These are phyloP conservation scores for Candida cerambycidarum DNA, from an alignment of 805 yeast species.

Conservation along the genomic window DNA sequence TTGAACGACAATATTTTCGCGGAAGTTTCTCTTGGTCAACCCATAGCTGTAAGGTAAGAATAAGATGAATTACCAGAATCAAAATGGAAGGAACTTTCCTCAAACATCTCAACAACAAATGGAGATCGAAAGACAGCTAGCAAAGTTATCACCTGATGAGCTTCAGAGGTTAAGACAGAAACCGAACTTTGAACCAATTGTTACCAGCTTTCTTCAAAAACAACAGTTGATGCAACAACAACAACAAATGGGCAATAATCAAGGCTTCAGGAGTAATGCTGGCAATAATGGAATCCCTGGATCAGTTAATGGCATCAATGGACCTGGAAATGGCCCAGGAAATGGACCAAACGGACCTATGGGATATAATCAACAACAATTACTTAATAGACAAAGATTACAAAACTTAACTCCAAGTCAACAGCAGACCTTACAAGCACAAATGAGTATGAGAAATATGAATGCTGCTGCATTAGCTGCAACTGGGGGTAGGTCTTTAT, in stretches of 20 bases:
- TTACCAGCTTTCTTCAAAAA: slow-evolving; percentile 41
- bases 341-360: not conserved
- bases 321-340: not conserved
- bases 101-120: slow-evolving; percentile 6
- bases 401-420: slow-evolving; percentile 7
- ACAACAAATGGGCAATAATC: slow-evolving; percentile 11
- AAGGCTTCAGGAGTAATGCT: slow-evolving; percentile 2
- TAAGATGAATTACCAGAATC: not conserved
- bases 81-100: slow-evolving; percentile 3
- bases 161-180: slow-evolving; percentile 42
- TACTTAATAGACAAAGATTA: slow-evolving; percentile 12
- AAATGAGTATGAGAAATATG: slow-evolving; percentile 11
- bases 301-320: not conserved
- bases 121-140: slow-evolving; percentile 20
- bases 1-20: too few species aligned
- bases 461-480: slow-evolving; percentile 12
- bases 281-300: too few species aligned
- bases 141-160: slow-evolving; percentile 41
- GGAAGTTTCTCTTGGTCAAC: not conserved
- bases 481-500: slow-evolving; percentile 5
- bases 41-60: too few species aligned
- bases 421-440: slow-evolving; percentile 11
- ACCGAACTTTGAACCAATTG: slow-evolving; percentile 42
- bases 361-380: slow-evolving; percentile 17
- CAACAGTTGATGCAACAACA: slow-evolving; percentile 21